Base-by-base conservation (phyloP, 805 yeast genomes). In the Tetrapisispora pingtungensis region DNA sequence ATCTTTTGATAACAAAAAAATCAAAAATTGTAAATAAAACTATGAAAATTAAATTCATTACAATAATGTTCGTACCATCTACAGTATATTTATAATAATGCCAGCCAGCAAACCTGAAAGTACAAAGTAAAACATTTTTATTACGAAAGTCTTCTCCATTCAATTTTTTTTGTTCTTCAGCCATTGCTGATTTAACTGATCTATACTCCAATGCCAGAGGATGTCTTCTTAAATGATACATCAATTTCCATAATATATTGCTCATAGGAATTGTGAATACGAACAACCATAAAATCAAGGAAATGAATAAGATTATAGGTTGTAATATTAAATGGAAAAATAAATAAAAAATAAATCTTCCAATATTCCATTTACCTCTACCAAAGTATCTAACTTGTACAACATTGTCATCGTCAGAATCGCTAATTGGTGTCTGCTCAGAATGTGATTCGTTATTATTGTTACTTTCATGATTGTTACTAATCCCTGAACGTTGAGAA, bases 11-110 rank as follows among this genome's bases (percentile, higher is more conserved):
- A 1, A 83, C 53, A 59, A 72, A 87, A 57, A 75, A 86, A 61
- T 89, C 96, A 42, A 79, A 62, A 17, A 93, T 85, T 3, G 90
- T 90, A 60, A 88, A 85, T 2, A 83, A 57, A 12, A 90, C 97
- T 14, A 87, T 73, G 17, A 77, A 74, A 57, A 86, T 72, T 64
- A 93, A 67, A 58, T 93, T 93, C 66, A 93, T 80, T 60, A 93
- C 83, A 54, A 93, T 84, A 45, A 90, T 84, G 62, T 93, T 90
- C 2, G 97, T 89, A 47, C 98, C 98, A 51, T 86, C 97, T 40
- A 93, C 85, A 0, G 98, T 93, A 64, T 85, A 89, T 69, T 93
- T 93, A 70, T 89, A 93, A 66, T 93, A 93, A 61, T 88, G 96
- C 61, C 78, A 73, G 1, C 97, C 97, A 51, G 87, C 79, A 45